Conservation (phyloP, 1,284 basidiomycete species). For the Xerocomus amazonicus region DNA sequence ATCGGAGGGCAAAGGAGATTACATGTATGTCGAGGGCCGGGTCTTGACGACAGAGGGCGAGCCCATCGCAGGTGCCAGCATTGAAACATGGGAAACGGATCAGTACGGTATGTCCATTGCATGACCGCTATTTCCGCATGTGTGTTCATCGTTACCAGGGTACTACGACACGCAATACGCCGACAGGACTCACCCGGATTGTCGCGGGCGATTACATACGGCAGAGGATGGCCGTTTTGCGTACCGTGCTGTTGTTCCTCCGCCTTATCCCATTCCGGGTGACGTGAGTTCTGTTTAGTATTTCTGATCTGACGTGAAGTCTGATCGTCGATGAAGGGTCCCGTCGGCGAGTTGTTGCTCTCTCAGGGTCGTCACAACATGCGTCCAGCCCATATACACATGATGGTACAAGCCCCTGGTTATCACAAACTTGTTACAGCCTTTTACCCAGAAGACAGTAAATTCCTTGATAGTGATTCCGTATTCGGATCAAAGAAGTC, state of each 20-base stretch:
- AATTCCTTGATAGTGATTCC: constrained; percentile 62
- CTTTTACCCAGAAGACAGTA: constrained; percentile 70
- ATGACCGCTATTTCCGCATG: neutral
- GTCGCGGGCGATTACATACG: constrained; percentile 66
- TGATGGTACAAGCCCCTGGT: constrained; percentile 67
- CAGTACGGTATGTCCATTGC: constrained; percentile 44
- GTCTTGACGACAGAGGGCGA: constrained; percentile 63
- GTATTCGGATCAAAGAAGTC: constrained; percentile 80
- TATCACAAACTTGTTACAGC: constrained; percentile 73
- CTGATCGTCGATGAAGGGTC: constrained; percentile 46
- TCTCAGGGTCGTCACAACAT: constrained; percentile 68
- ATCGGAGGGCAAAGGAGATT: constrained; percentile 79
- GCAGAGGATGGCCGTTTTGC: constrained; percentile 64
- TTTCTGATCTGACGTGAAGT: neutral
- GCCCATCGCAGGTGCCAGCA: constrained; percentile 61
- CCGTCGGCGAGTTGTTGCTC: constrained; percentile 64
- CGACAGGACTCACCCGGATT: constrained; percentile 62
- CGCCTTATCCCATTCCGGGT: constrained; percentile 76
- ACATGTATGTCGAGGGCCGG: constrained; percentile 75
- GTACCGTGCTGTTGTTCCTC: constrained; percentile 76
- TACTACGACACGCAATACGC: constrained; percentile 66
- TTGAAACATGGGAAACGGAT: constrained; percentile 91
- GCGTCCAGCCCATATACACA: constrained; percentile 78
- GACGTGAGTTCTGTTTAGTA: constrained; percentile 45
- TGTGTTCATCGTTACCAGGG: constrained; percentile 31